phyloP scores from a whole-genome alignment of 371 early-diverging fungal genomes.

The Encephalitozoon romaleae region DNA sequence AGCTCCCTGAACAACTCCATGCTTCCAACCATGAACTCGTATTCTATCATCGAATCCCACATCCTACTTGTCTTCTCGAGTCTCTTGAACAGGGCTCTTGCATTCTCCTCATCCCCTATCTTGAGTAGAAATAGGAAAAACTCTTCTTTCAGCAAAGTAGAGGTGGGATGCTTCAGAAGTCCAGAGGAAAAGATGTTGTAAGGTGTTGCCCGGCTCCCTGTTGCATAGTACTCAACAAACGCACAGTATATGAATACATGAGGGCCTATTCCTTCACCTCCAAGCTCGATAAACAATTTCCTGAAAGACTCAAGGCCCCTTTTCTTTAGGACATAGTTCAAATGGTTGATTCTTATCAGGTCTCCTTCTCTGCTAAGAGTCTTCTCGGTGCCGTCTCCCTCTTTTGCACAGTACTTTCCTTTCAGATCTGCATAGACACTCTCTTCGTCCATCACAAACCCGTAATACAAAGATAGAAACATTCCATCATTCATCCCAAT shows the following conservation, averaged over 20 bases:
- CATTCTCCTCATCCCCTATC: conserved; percentile 22
- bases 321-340: conserved; percentile 16
- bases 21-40: conserved; percentile 21
- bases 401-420: background rate
- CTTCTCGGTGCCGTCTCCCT: background rate
- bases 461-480: conserved; percentile 14
- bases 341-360: conserved; percentile 23
- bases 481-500: background rate
- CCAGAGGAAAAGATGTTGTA: conserved; percentile 30
- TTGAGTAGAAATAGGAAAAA: conserved; percentile 29
- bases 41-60: conserved; percentile 35
- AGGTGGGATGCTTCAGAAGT: conserved; percentile 1
- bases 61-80: conserved; percentile 27
- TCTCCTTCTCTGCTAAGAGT: background rate
- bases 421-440: background rate
- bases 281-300: conserved; percentile 23
- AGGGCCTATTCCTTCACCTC: background rate
- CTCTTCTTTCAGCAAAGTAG: conserved; percentile 14
- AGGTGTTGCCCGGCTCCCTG: background rate
- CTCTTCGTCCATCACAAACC: conserved; percentile 7
- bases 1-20: conserved; percentile 26
- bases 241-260: conserved; percentile 14
- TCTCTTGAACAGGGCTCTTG: conserved; percentile 13
- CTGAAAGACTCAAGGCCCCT: conserved; percentile 25
- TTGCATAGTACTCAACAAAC: conserved; percentile 11